phyloP scores from a whole-genome alignment of 1,284 basidiomycete species.

The Ustilago tritici region DNA sequence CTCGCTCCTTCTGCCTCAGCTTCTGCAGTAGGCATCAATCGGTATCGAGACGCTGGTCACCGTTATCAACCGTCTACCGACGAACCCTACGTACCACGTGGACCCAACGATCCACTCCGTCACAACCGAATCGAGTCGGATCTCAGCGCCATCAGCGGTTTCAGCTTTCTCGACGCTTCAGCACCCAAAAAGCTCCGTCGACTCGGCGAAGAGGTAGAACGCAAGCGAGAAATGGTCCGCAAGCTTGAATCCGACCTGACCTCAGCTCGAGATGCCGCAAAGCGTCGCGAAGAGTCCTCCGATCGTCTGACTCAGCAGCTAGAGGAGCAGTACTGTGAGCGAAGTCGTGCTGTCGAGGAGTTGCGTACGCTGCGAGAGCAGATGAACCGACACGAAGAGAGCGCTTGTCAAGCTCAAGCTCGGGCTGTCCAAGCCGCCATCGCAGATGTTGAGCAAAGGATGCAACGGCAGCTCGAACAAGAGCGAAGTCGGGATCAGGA shows the following conservation, averaged over 20 bases:
- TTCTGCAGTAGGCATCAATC: conserved; percentile 34
- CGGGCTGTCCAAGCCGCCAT: conserved; percentile 25
- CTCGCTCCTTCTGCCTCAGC: conserved; percentile 43
- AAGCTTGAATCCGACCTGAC: conserved; percentile 32
- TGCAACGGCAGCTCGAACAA: conserved; percentile 24
- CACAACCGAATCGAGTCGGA: conserved; percentile 48
- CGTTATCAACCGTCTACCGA: conserved; percentile 24
- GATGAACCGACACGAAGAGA: conserved; percentile 17
- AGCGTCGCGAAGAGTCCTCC: conserved; percentile 19
- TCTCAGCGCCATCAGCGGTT: conserved; percentile 45
- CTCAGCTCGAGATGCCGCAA: conserved; percentile 18
- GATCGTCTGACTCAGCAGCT: conserved; percentile 31
- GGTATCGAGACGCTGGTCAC: conserved; percentile 20
- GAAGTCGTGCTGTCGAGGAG: conserved; percentile 21
- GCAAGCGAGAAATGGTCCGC: conserved; percentile 28
- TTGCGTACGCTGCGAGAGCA: conserved; percentile 20
- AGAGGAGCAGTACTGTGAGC: conserved; percentile 41
- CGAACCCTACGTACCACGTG: conserved; percentile 35
- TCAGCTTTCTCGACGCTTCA: conserved; percentile 45
- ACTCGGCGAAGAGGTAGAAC: conserved; percentile 33
- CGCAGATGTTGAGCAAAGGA: conserved; percentile 31
- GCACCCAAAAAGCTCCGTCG: conserved; percentile 40
- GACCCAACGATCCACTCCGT: conserved; percentile 28
- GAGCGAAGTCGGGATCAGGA: conserved; percentile 28
- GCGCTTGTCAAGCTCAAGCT: conserved; percentile 15